phyloP scores from a whole-genome alignment of 352 stramenopile genomes.

The Nothophytophthora sp. region DNA sequence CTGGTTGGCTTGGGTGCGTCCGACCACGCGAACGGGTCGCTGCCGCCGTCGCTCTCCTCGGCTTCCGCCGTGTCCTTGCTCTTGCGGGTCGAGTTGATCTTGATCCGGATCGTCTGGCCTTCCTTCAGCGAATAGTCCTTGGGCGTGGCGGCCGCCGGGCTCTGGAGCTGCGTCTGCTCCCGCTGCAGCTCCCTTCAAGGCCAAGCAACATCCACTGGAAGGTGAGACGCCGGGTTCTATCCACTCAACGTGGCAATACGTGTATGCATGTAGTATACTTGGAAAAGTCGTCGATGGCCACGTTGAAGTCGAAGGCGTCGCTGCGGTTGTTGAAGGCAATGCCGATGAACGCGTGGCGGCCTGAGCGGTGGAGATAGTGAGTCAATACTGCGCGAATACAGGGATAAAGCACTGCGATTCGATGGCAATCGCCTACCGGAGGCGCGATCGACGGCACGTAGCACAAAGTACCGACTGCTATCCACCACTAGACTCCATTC shows the following conservation, averaged over 20 bases:
- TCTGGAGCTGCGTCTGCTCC: slow-evolving; percentile 46
- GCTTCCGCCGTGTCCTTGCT: slow-evolving; percentile 41
- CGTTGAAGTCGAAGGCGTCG: slow-evolving; percentile 96
- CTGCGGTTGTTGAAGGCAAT: slow-evolving; percentile 94
- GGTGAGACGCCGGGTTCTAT: too few relatives aligned
- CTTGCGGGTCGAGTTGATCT: slow-evolving; percentile 66
- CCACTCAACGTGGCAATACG: too few relatives aligned
- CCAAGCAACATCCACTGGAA: too few relatives aligned
- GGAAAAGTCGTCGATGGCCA: slow-evolving; percentile 88
- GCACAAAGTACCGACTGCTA: slow-evolving; percentile 94
- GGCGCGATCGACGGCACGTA: slow-evolving; percentile 89
- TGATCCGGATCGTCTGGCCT: slow-evolving; percentile 92
- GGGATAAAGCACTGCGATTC: neutral
- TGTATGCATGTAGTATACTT: too few relatives aligned
- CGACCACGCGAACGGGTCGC: slow-evolving; percentile 18
- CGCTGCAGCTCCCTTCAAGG: slow-evolving; percentile 52
- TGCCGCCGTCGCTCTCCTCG: slow-evolving; percentile 33
- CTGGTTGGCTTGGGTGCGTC: slow-evolving; percentile 24
- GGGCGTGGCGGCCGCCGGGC: slow-evolving; percentile 28
- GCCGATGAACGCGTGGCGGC: slow-evolving; percentile 92
- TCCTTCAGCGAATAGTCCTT: slow-evolving; percentile 94
- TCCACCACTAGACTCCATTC: slow-evolving; percentile 86
- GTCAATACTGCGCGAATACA: neutral
- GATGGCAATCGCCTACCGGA: slow-evolving; percentile 34
- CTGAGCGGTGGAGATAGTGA: slow-evolving; percentile 17